Base-by-base conservation (phyloP, 78 protist species). In the Creolimax fragrantissima region DNA sequence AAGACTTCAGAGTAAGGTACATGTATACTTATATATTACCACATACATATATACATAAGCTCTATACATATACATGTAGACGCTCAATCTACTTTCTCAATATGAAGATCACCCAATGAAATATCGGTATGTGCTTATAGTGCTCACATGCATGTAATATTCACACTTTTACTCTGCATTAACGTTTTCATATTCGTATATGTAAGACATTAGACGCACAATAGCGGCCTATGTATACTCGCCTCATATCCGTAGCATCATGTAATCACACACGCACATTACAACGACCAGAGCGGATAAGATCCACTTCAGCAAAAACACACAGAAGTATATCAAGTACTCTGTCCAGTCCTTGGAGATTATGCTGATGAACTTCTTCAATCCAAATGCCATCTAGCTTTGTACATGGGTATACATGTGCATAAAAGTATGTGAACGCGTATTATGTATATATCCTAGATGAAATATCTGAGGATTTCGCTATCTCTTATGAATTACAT, bases 271-370 rank as follows among this genome's bases (percentile, higher is more conserved):
- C n/a, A n/a, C n/a, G n/a, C n/a, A n/a, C n/a, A n/a, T n/a, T n/a
- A n/a, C n/a, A n/a, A n/a, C n/a, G n/a, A n/a, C 6, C 86, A 83
- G 86, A 41, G 86, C 86, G 41, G 86, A 83, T 41, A 83, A 83
- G 86, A 24, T 83, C 42, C 86, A 6, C 42, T 83, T 83, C 86
- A 83, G 86, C 86, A 83, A 83, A 41, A 83, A 83, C 2, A 6
- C 86, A 11, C 86, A 83, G 86, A 83, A 83, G 35, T 83, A 83
- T 11, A 24, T 83, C 86, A 83, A 83, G 35, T 83, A 83, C 86
- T 83, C 86, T 36, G 86, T 83, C 44, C 86, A 83, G 86, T 83
- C 86, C 41, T 41, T 83, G 44, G 37, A 83, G 35, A 83, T 83
- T 41, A 6, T 35, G 42, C 86, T 83, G 44, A 6, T 39, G 41